These are phyloP conservation scores for Nidularia pulvinata DNA, from an alignment of 768 basidiomycete species.

Conservation along the genomic window DNA sequence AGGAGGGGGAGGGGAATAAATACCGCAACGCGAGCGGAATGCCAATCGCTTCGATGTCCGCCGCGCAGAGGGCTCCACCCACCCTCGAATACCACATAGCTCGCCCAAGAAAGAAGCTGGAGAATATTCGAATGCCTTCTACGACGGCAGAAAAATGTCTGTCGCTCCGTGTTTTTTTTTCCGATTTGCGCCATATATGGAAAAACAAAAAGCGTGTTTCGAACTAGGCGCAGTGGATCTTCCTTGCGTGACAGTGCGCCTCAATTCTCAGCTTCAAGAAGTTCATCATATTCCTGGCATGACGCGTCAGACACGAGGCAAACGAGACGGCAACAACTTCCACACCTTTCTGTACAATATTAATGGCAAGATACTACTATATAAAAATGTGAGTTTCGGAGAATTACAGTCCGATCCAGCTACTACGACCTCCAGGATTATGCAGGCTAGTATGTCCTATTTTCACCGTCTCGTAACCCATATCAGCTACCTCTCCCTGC, in stretches of 20 bases:
- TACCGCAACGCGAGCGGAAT: constrained; percentile 1
- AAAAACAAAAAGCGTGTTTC: too few relatives aligned
- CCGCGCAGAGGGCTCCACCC: neutral
- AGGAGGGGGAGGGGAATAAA: neutral
- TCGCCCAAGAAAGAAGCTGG: too few relatives aligned
- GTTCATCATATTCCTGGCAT: too few relatives aligned
- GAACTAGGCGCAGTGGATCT: neutral
- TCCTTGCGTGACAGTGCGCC: too few relatives aligned
- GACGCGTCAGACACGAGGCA: neutral
- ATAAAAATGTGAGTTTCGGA: constrained; percentile 3
- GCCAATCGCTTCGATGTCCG: constrained; percentile 29
- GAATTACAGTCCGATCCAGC: constrained; percentile 83
- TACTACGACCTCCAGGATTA: constrained; percentile 87
- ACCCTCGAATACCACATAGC: too few relatives aligned
- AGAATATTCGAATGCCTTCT: too few relatives aligned
- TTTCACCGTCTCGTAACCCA: constrained; percentile 61
- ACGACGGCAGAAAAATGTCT: too few relatives aligned
- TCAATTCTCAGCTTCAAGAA: too few relatives aligned
- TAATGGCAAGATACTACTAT: neutral
- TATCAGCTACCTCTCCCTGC: constrained; percentile 8
- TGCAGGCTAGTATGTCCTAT: constrained; percentile 95
- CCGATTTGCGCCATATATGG: too few relatives aligned
- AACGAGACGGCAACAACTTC: neutral
- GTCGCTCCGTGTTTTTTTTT: too few relatives aligned
- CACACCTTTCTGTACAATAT: too few relatives aligned